phyloP scores from a whole-genome alignment of 495 filamentous ascomycete species.

The Aspergillus sclerotioniger region DNA sequence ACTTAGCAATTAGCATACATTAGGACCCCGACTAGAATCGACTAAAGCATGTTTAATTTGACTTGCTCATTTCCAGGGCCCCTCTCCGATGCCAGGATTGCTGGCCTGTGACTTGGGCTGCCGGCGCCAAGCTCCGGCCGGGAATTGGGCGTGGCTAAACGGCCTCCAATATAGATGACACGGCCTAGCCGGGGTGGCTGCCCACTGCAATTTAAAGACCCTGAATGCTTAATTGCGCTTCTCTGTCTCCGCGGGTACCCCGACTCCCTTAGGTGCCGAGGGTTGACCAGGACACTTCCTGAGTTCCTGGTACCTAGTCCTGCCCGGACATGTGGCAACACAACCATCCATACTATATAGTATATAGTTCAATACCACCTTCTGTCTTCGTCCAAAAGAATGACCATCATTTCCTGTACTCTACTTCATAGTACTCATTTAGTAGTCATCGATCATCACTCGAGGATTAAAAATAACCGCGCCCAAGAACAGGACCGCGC shows the following conservation, averaged over 20 bases:
- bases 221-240: constrained; percentile 4
- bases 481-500: too few species aligned
- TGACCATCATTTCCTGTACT: too few species aligned
- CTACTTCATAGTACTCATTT: too few species aligned
- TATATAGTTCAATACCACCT: neutral
- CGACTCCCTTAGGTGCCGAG: neutral
- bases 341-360: too few species aligned
- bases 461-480: too few species aligned
- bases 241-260: neutral
- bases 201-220: constrained; percentile 4
- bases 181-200: neutral
- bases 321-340: too few species aligned
- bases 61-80: neutral
- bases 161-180: neutral
- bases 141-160: neutral
- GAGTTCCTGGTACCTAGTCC: too few species aligned
- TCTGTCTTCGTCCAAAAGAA: neutral
- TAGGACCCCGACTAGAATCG: neutral
- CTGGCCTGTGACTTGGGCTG: too few species aligned
- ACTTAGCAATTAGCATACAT: neutral
- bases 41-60: neutral
- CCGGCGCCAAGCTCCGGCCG: neutral
- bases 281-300: too few species aligned
- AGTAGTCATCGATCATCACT: too few species aligned
- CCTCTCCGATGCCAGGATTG: too few species aligned